phyloP scores from a whole-genome alignment of 179 eudicot species.

The Amaranthus tricolor region DNA sequence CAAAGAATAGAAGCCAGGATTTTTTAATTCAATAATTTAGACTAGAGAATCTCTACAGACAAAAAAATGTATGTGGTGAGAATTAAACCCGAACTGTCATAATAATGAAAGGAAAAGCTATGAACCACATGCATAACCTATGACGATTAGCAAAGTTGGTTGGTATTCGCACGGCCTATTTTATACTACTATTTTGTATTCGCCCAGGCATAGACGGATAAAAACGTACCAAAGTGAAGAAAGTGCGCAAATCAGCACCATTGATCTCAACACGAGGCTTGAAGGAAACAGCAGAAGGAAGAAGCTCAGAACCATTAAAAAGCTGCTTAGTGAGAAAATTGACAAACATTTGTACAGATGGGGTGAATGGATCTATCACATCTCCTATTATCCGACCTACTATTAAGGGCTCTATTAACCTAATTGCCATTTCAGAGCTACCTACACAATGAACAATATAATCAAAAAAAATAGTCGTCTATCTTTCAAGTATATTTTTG shows the following conservation, averaged over 20 bases:
- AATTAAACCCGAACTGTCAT: too few relatives aligned
- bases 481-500: neutral
- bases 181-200: too few relatives aligned
- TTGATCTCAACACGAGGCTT: conserved; percentile 56
- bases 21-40: too few relatives aligned
- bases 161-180: too few relatives aligned
- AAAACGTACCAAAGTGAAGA: conserved; percentile 60
- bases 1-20: too few relatives aligned
- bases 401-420: conserved; percentile 50
- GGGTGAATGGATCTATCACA: conserved; percentile 66
- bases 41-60: too few relatives aligned
- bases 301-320: conserved; percentile 60
- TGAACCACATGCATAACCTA: too few relatives aligned
- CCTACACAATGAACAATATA: too few relatives aligned
- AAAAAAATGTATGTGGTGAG: too few relatives aligned
- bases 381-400: conserved; percentile 84
- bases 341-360: conserved; percentile 47
- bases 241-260: conserved; percentile 63
- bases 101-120: too few relatives aligned
- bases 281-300: conserved; percentile 50
- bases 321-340: conserved; percentile 48
- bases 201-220: neutral
- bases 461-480: too few relatives aligned
- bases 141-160: too few relatives aligned
- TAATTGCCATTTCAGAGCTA: conserved; percentile 10